Evolutionary conservation across 768 basidiomycete genomes (phyloP), one percentile per base, ranked within the genome.

Genomic region (Hericium rajendrae): DNA sequence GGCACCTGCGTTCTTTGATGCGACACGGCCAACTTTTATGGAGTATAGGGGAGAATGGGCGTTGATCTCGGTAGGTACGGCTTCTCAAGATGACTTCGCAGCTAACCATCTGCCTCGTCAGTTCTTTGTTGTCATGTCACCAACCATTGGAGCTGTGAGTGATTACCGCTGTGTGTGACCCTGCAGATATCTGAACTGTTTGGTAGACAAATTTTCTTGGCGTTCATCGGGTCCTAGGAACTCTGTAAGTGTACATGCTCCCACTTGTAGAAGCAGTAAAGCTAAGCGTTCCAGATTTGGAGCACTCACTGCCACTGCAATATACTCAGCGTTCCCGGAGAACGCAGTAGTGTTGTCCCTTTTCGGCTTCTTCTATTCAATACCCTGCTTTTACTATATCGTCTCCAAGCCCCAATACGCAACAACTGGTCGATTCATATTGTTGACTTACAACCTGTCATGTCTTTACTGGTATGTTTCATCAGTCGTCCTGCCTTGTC

Each of bases 41-140:
- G 79, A 84, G 50, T 93, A 87, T 64, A 81, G 85, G 64, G 94
- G 94, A 38, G 93, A 97, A 72, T 99, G 95, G 95, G 93, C 93
- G 1, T 73, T 99, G 66, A 90, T 98, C 54, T 94, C 94, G 48
- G 92, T 90, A 60, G 66, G 80, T 73, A 28, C 37, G 46, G 0
- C 48, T 16, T n/a, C 43, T 18, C 43, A n/a, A 20, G 10, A 9
- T 46, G 9, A 46, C n/a, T 46, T 9, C 11, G 20, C 43, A n/a
- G 10, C 16, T 46, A 2, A 46, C 62, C 38, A 53, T 22, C 38
- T 13, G 5, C 37, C 2, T n/a, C 5, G 12, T 0, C 55, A 88
- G 87, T 91, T 85, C 70, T 90, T 93, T 63, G 83, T 88, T n/a
- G 89, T 94, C n/a, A 85, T 92, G 64, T 89, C 88, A 8, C 91